A percentile compares a stretch with the other conserved stretches of the same genome.
These are phyloP conservation scores for Osmanthus fragrans DNA, from an alignment of 257 asterid genomes.

Conservation along the genomic window DNA sequence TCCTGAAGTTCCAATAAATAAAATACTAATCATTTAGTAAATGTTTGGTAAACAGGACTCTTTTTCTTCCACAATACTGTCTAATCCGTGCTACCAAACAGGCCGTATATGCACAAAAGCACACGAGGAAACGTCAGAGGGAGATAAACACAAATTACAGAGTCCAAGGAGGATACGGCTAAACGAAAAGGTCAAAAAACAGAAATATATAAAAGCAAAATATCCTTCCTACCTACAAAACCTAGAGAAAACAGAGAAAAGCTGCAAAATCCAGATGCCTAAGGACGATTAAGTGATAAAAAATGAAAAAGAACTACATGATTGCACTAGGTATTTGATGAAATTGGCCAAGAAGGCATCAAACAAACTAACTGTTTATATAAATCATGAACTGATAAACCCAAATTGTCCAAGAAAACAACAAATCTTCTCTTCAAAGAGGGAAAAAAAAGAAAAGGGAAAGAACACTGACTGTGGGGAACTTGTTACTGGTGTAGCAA, in stretches of 20 bases:
- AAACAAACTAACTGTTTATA: not conserved
- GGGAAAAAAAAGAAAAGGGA: conserved; percentile 5
- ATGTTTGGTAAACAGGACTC: not conserved
- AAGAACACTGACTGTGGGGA: conserved; percentile 75
- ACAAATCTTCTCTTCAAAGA: not conserved
- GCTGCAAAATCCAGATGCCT: conserved; percentile 38
- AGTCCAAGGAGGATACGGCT: conserved; percentile 39
- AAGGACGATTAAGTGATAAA: not conserved
- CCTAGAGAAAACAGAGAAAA: conserved; percentile 24
- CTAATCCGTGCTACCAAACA: not conserved
- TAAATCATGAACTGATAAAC: conserved; percentile 15
- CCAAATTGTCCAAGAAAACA: conserved; percentile 21
- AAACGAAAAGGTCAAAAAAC: not conserved
- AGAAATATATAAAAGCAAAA: conserved; percentile 29
- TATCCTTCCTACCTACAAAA: conserved; percentile 23
- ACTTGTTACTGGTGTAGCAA: conserved; percentile 95
- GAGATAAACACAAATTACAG: conserved; percentile 30
- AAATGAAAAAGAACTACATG: not conserved
- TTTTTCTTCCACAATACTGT: not conserved
- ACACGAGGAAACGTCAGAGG: not conserved
- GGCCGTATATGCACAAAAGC: not conserved
- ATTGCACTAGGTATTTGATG: not conserved
- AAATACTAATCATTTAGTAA: not conserved
- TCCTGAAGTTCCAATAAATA: conserved; percentile 56
- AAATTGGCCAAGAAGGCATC: not conserved